A percentile compares a stretch with the other conserved stretches of the same genome.
Evolutionary conservation across 208 protist genomes (phyloP).

Genomic region (Eutreptiella sp.): DNA sequence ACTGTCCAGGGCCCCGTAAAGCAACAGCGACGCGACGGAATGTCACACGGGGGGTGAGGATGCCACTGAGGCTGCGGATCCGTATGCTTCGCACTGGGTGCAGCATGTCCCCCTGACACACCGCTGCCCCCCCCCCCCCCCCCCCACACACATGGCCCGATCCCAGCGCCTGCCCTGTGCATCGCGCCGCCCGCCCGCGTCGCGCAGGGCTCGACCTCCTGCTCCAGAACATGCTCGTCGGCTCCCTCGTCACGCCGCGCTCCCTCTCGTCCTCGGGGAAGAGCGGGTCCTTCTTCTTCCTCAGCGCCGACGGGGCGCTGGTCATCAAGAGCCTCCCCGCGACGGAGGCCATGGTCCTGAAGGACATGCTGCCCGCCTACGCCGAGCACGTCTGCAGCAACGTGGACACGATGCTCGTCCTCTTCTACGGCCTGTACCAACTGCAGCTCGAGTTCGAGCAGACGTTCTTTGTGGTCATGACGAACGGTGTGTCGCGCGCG

Average conservation of each 20-base stretch:
- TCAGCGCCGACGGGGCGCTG: slow-evolving; percentile 40
- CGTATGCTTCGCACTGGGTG: no score
- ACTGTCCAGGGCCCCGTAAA: no score
- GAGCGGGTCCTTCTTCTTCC: slow-evolving; percentile 52
- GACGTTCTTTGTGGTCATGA: slow-evolving; percentile 21
- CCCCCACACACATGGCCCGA: no score
- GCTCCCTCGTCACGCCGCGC: slow-evolving; percentile 24
- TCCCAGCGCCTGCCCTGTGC: no score
- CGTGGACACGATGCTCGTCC: slow-evolving; percentile 29
- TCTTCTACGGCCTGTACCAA: slow-evolving; percentile 34
- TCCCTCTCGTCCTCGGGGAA: slow-evolving; percentile 37
- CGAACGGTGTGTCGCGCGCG: no score
- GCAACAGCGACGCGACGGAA: no score
- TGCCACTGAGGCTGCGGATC: no score
- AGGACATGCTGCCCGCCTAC: slow-evolving; percentile 42
- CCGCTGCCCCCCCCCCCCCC: no score
- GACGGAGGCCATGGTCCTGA: slow-evolving; percentile 39
- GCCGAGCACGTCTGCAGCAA: slow-evolving; percentile 31
- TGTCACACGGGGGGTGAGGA: no score
- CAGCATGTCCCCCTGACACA: no score
- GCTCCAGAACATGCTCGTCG: slow-evolving; percentile 33
- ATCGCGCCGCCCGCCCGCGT: no score
- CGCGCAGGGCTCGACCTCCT: slow-evolving; percentile 35
- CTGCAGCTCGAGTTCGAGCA: slow-evolving; percentile 11
- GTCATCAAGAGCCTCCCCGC: slow-evolving; percentile 47